A percentile compares a stretch with the other conserved stretches of the same genome.
phyloP scores from a whole-genome alignment of 1,139 yeast species.

The Yamadazyma trypodendri region DNA sequence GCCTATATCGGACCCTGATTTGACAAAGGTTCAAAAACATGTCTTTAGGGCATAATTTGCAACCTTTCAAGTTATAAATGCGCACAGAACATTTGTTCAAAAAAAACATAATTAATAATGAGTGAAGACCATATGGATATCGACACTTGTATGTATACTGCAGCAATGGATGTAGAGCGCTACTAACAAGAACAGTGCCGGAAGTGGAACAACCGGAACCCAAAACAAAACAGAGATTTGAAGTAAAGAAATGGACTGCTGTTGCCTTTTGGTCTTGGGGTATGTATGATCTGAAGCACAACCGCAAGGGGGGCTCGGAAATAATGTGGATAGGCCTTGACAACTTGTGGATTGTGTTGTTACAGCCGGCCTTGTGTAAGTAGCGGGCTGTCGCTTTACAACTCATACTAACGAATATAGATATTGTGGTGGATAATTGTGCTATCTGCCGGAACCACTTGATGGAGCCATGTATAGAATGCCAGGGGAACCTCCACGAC shows the following conservation, averaged over 20 bases:
- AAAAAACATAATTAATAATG: constrained; percentile 8
- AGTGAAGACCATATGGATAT: constrained; percentile 20
- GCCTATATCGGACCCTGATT: too few species aligned
- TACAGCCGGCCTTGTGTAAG: neutral
- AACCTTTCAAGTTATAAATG: constrained; percentile 1
- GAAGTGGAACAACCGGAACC: constrained; percentile 16
- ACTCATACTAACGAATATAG: constrained; percentile 34
- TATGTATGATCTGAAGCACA: constrained; percentile 29
- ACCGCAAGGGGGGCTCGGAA: too few species aligned
- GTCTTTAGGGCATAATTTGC: neutral
- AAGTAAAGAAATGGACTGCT: constrained; percentile 82
- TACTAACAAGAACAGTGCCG: constrained; percentile 16
- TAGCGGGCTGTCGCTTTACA: too few species aligned
- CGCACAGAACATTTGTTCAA: neutral
- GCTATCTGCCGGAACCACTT: constrained; percentile 97
- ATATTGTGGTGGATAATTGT: constrained; percentile 92
- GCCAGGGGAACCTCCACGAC: constrained; percentile 79
- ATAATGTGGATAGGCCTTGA: too few species aligned
- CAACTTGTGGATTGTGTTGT: neutral
- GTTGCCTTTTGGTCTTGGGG: constrained; percentile 99
- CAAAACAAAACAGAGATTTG: constrained; percentile 37
- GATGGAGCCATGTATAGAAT: constrained; percentile 98
- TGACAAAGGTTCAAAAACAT: too few species aligned
- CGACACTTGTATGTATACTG: constrained; percentile 18
- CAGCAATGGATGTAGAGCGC: neutral